phyloP scores from a whole-genome alignment of 2,329 filamentous ascomycete genomes.

The Eurotiales sp. region DNA sequence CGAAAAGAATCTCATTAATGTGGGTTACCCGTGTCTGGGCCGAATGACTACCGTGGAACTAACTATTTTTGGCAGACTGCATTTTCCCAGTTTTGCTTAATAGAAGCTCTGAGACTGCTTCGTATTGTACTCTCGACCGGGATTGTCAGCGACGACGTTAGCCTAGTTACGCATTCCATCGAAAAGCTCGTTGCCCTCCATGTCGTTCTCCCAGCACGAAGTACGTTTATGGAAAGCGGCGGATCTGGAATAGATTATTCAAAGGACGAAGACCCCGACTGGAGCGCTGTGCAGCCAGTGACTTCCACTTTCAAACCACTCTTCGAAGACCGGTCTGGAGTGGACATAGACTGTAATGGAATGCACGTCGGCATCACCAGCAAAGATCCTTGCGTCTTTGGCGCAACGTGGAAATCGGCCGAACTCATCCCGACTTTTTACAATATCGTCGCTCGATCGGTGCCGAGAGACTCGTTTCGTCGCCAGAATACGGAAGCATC shows the following conservation, averaged over 20 bases:
- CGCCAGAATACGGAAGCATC: constrained; percentile 44
- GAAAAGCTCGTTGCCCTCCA: constrained; percentile 39
- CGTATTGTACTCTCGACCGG: constrained; percentile 24
- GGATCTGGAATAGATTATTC: constrained; percentile 33
- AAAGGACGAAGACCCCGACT: constrained; percentile 28
- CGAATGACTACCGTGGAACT: constrained; percentile 8
- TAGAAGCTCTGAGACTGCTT: constrained; percentile 32
- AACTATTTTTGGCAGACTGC: constrained; percentile 10
- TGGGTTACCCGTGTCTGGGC: constrained; percentile 16
- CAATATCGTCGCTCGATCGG: constrained; percentile 44
- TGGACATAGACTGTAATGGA: constrained; percentile 11
- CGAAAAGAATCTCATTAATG: constrained; percentile 33
- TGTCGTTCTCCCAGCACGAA: constrained; percentile 39
- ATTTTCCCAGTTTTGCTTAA: constrained; percentile 33
- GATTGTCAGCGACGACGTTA: constrained; percentile 29
- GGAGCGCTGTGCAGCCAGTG: constrained; percentile 32
- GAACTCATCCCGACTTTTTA: constrained; percentile 41
- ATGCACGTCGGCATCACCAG: neutral
- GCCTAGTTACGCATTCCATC: constrained; percentile 29
- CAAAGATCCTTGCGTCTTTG: constrained; percentile 8
- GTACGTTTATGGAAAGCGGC: constrained; percentile 33
- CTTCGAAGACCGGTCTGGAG: constrained; percentile 23
- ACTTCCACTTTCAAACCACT: constrained; percentile 34
- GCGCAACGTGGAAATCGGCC: constrained; percentile 27
- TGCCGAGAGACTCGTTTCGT: constrained; percentile 42